Conservation (phyloP, 1,284 basidiomycete species). For the Boletus mariae region DNA sequence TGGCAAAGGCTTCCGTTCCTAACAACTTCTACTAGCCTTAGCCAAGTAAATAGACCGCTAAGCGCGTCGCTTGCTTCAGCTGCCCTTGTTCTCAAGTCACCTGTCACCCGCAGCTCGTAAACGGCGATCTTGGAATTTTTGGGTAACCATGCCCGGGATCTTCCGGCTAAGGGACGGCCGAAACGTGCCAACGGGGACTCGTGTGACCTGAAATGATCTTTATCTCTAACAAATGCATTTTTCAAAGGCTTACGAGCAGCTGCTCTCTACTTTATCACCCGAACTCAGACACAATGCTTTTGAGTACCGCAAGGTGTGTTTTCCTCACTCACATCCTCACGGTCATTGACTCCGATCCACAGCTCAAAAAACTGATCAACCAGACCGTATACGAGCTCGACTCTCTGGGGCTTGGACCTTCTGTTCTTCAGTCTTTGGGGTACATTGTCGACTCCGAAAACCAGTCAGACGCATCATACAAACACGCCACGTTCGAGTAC, state of each 20-base stretch:
- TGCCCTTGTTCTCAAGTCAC: neutral
- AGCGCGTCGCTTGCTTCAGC: neutral
- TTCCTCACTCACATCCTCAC: no score
- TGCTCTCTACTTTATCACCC: conserved; percentile 69
- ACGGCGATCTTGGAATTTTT: neutral
- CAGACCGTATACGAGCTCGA: conserved; percentile 81
- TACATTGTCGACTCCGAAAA: conserved; percentile 21
- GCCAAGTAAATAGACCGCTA: neutral
- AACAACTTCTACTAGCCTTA: conserved; percentile 7
- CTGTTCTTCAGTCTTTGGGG: conserved; percentile 46
- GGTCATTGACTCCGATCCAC: neutral
- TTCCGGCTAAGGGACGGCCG: neutral
- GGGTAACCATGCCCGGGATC: neutral
- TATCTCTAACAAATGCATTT: conserved; percentile 62
- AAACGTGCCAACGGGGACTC: neutral
- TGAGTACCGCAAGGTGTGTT: conserved; percentile 75
- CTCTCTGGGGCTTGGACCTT: conserved; percentile 70
- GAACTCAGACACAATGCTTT: conserved; percentile 77
- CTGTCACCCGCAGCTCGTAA: neutral
- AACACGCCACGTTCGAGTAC: conserved; percentile 40
- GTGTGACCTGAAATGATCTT: neutral
- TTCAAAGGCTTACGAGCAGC: conserved; percentile 71
- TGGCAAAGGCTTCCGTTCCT: conserved; percentile 14
- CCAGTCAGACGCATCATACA: conserved; percentile 3
- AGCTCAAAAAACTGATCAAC: conserved; percentile 94